A percentile compares a stretch with the other conserved stretches of the same genome.
Conservation (phyloP, 1,284 basidiomycete species). For the Tilletia caries region DNA sequence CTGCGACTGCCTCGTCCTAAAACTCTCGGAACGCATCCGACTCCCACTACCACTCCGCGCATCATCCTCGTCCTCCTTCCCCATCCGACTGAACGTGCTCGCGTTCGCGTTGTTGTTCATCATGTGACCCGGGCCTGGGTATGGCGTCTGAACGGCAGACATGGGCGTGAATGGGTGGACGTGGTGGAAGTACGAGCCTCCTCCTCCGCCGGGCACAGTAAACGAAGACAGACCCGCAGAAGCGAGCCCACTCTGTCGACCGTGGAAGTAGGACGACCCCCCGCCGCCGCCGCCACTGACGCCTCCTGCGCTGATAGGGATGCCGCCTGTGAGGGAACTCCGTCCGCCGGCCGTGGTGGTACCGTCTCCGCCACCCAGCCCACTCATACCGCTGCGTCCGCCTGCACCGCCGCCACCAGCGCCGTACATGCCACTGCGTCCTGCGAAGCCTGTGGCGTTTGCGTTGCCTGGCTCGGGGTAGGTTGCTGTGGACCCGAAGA, state of each 20-base stretch:
- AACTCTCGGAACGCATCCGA: background rate
- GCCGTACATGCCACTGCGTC: background rate
- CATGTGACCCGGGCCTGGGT: background rate
- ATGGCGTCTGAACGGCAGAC: constrained; percentile 4
- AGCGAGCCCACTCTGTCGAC: background rate
- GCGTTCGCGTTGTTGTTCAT: background rate
- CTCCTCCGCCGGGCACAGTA: background rate
- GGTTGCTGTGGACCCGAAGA: constrained; percentile 33
- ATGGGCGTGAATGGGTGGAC: constrained; percentile 11
- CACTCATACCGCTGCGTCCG: constrained; percentile 3
- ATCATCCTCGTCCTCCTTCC: background rate
- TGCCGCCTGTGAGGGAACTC: background rate
- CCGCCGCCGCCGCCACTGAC: too few species aligned
- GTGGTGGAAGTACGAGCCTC: constrained; percentile 6
- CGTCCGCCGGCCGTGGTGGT: background rate
- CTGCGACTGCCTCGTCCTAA: background rate
- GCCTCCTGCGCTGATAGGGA: too few species aligned
- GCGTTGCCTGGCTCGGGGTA: background rate
- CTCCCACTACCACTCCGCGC: background rate
- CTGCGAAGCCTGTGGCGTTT: constrained; percentile 9
- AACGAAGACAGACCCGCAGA: constrained; percentile 1
- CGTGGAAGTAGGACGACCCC: constrained; percentile 8
- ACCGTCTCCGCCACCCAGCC: too few species aligned
- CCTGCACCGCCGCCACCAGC: background rate
- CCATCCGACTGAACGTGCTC: background rate